Evolutionary conservation across 2,329 filamentous ascomycete species (phyloP), one percentile per base, ranked within the genome.

Genomic region (Lachnellula willkommii): DNA sequence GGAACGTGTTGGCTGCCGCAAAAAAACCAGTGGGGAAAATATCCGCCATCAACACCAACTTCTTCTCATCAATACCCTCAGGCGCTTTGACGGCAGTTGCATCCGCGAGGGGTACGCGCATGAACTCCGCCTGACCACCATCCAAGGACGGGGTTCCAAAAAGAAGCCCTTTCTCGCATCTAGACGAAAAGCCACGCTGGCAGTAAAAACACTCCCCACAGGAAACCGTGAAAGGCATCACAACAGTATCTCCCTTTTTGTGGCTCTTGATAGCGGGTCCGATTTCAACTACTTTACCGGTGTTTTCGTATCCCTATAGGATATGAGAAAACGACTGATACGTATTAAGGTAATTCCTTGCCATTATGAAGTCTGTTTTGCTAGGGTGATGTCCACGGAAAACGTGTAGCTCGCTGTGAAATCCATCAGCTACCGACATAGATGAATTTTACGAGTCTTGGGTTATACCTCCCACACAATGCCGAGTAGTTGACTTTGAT

Each of bases 21-120:
- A 92, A 95, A 73, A 84, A 95, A 7, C 92, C 89, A 0, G 86
- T 90, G 1, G 91, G 91, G 72, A 94, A 95, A 65, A 96, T 95
- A 68, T 96, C 91, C 15, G 89, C 90, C 91, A 96, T 95, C 26
- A 96, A 79, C 6, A 95, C 84, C 49, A 95, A 77, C 37, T 84
- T 84, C 61, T 88, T 81, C 63, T 93, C 86, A 20, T 86, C 82
- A 55, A 96, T 87, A 8, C 79, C 82, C 1, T 81, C 72, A 0
- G 88, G 87, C 0, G 90, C 86, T 66, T 85, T 87, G 67, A 91
- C 80, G n/a, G 87, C 82, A 1, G 90, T 95, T 37, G 84, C 83
- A 66, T 95, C 90, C 11, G 91, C 91, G 53, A 87, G 75, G 0
- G 92, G 92, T 14, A 95, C 81, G 36, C 90, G 84, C 51, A 92